These are phyloP conservation scores for Candida multigemmis DNA, from an alignment of 805 yeast species.

Conservation along the genomic window DNA sequence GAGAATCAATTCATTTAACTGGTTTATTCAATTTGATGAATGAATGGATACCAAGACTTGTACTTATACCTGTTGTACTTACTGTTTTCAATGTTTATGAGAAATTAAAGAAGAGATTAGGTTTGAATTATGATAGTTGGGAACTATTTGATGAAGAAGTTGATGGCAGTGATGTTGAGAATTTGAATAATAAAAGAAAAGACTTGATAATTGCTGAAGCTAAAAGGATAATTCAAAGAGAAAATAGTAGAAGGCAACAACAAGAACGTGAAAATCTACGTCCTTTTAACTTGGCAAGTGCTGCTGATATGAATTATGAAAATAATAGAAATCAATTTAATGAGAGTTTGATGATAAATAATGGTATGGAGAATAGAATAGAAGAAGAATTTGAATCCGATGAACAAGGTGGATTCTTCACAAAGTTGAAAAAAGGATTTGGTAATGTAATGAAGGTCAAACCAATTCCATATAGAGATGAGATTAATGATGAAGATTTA, in stretches of 20 bases:
- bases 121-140: constrained; percentile 27
- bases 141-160: constrained; percentile 23
- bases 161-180: constrained; percentile 8
- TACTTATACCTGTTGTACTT: constrained; percentile 60
- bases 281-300: constrained; percentile 12
- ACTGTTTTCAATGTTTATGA: constrained; percentile 64
- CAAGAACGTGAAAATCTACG: constrained; percentile 10
- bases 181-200: constrained; percentile 13
- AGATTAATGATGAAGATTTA: no score
- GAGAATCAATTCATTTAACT: constrained; percentile 65
- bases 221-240: constrained; percentile 28
- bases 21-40: constrained; percentile 66
- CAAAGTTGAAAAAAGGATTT: no score
- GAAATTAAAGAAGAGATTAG: constrained; percentile 34
- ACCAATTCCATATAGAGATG: no score
- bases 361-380: no score
- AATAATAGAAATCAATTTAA: constrained; percentile 15
- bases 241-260: constrained; percentile 16
- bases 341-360: constrained; percentile 6
- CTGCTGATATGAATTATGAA: constrained; percentile 20
- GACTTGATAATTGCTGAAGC: constrained; percentile 34
- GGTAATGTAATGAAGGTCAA: no score
- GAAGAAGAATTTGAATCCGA: constrained; percentile 10
- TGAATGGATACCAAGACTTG: constrained; percentile 66
- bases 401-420: constrained; percentile 1